Percentiles rank a stretch among this genome's conserved stretches.
Conservation (phyloP, 148 eudicot species). For the Heliosperma pusillum region DNA sequence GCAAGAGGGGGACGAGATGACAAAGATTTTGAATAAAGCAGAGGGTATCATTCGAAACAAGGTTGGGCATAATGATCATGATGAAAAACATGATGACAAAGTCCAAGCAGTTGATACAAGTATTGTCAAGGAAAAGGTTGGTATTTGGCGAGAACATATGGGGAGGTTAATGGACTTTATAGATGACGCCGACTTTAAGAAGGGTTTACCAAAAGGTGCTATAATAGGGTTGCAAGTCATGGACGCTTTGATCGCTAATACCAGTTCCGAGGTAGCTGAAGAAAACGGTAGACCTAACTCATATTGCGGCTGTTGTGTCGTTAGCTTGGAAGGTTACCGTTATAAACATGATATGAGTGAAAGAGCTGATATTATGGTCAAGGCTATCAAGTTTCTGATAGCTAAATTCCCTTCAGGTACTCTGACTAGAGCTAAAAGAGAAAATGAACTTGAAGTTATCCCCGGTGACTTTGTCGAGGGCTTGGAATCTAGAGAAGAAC, state of each 20-base stretch:
- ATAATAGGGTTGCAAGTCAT: not conserved
- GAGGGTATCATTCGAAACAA: not conserved
- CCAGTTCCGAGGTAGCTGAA: not conserved
- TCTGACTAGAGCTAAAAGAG: not conserved
- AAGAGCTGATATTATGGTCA: not conserved
- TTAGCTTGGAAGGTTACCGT: not conserved
- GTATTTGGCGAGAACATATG: not conserved
- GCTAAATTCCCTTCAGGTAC: not conserved
- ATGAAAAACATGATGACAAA: not conserved
- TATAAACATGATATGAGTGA: not conserved
- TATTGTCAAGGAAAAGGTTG: not conserved
- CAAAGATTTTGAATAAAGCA: not conserved
- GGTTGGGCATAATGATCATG: not conserved
- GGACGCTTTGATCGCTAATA: not conserved
- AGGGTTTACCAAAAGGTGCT: not conserved
- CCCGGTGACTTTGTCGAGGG: not conserved
- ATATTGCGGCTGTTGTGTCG: not conserved
- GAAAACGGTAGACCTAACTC: not conserved
- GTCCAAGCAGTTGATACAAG: not conserved
- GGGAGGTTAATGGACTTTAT: not conserved
- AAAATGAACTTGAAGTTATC: not conserved
- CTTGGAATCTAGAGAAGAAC: conserved; percentile 11
- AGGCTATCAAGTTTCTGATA: not conserved
- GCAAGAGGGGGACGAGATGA: not conserved
- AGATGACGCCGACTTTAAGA: not conserved